These are phyloP conservation scores for Paxillus ammoniavirescens DNA, from an alignment of 768 basidiomycete species.

Conservation along the genomic window DNA sequence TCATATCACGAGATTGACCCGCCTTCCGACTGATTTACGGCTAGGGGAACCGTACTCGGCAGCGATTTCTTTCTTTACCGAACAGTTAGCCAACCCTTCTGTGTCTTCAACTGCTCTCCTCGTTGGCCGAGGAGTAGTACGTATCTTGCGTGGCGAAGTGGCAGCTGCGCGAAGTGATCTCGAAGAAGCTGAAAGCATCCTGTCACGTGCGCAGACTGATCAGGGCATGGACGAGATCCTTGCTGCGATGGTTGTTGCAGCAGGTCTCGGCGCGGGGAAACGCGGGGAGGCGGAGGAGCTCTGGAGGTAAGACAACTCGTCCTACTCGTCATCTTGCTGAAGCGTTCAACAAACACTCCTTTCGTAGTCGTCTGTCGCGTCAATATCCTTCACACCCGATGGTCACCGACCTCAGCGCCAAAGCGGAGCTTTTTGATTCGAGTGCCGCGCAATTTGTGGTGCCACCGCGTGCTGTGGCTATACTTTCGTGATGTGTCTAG, in stretches of 20 bases:
- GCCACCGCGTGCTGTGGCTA: slow-evolving; percentile 46
- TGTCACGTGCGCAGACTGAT: slow-evolving; percentile 44
- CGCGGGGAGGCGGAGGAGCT: slow-evolving; percentile 61
- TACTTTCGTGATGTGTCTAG: slow-evolving; percentile 6
- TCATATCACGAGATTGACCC: slow-evolving; percentile 26
- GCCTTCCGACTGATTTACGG: neutral
- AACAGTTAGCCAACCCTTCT: slow-evolving; percentile 80
- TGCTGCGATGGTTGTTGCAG: slow-evolving; percentile 64
- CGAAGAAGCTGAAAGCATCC: slow-evolving; percentile 54
- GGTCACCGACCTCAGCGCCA: slow-evolving; percentile 57
- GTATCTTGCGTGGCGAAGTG: slow-evolving; percentile 74
- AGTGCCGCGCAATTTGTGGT: slow-evolving; percentile 57
- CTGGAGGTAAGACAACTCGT: slow-evolving; percentile 55
- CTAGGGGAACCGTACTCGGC: slow-evolving; percentile 37
- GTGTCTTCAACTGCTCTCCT: slow-evolving; percentile 71
- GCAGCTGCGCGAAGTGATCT: slow-evolving; percentile 77
- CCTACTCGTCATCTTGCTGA: slow-evolving; percentile 1
- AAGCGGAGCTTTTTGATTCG: slow-evolving; percentile 64
- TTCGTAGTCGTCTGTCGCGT: slow-evolving; percentile 39
- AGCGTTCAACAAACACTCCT: slow-evolving; percentile 3
- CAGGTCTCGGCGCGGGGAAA: slow-evolving; percentile 56
- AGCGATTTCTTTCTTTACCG: slow-evolving; percentile 67
- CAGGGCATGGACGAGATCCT: slow-evolving; percentile 58
- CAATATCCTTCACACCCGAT: slow-evolving; percentile 69
- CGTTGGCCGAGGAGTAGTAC: slow-evolving; percentile 75